These are phyloP conservation scores for Triangularia setosa DNA, from an alignment of 2,329 filamentous ascomycete species.

Conservation along the genomic window DNA sequence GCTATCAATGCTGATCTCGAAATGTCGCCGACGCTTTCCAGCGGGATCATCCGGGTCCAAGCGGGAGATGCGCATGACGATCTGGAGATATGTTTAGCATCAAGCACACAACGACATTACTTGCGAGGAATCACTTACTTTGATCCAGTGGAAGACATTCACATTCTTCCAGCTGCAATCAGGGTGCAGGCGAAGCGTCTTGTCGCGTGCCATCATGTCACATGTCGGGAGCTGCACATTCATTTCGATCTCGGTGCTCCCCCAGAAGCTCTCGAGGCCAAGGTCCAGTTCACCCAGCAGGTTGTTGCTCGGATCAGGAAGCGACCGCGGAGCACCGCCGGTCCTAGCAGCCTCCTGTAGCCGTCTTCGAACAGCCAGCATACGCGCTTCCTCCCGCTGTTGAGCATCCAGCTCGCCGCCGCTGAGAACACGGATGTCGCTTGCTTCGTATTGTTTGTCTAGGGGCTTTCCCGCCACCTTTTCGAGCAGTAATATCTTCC, in stretches of 20 bases:
- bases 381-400: constrained; percentile 46
- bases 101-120: not conserved
- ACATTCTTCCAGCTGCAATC: constrained; percentile 94
- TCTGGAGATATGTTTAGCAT: constrained; percentile 45
- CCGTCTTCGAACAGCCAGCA: constrained; percentile 45
- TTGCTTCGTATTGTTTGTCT: constrained; percentile 68
- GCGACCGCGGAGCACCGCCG: constrained; percentile 36
- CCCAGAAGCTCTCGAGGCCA: constrained; percentile 67
- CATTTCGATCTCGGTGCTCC: constrained; percentile 91
- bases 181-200: constrained; percentile 65
- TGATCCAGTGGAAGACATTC: constrained; percentile 94
- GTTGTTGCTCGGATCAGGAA: constrained; percentile 60
- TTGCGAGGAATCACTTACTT: constrained; percentile 51
- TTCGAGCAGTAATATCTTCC: constrained; percentile 83
- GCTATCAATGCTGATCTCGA: constrained; percentile 94
- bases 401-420: constrained; percentile 68
- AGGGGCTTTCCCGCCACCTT: constrained; percentile 78
- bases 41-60: constrained; percentile 71
- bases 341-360: constrained; percentile 50
- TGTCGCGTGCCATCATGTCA: constrained; percentile 75
- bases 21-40: constrained; percentile 73
- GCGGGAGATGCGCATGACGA: constrained; percentile 88
- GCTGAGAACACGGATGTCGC: constrained; percentile 70
- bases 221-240: constrained; percentile 89
- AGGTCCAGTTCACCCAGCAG: constrained; percentile 75